Conservation (phyloP, 2,329 filamentous ascomycete species). For the Cytospora piceicola region DNA sequence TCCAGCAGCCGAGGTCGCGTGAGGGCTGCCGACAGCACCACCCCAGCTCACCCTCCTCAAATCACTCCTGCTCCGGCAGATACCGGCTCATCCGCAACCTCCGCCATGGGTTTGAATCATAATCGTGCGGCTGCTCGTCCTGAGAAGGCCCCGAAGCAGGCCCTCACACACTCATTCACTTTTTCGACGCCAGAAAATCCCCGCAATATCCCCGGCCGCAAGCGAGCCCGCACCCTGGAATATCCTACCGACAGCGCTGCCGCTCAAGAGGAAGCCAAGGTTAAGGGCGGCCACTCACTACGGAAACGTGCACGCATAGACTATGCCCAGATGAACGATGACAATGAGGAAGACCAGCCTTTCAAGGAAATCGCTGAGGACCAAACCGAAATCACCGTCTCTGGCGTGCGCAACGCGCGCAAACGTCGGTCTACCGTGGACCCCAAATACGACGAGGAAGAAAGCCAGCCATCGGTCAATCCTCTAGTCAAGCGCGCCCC, state of each 20-base stretch:
- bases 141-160: slow-evolving; percentile 39
- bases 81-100: slow-evolving; percentile 9
- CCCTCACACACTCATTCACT: slow-evolving; percentile 43
- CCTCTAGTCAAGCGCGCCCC: slow-evolving; percentile 8
- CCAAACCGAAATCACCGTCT: slow-evolving; percentile 21
- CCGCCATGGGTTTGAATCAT: slow-evolving; percentile 23
- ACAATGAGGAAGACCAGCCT: slow-evolving; percentile 38
- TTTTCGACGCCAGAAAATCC: slow-evolving; percentile 43
- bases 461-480: slow-evolving; percentile 1
- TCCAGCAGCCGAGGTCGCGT: slow-evolving; percentile 27
- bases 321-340: slow-evolving; percentile 60
- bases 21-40: slow-evolving; percentile 17
- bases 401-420: slow-evolving; percentile 23
- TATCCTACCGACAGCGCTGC: slow-evolving; percentile 39
- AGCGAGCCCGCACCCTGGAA: slow-evolving; percentile 50
- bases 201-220: slow-evolving; percentile 40
- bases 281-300: slow-evolving; percentile 62
- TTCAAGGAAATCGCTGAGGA: slow-evolving; percentile 29
- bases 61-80: slow-evolving; percentile 23
- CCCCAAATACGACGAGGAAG: slow-evolving; percentile 17
- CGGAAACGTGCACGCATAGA: slow-evolving; percentile 61
- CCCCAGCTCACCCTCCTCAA: slow-evolving; percentile 20
- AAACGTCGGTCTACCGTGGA: slow-evolving; percentile 21
- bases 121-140: slow-evolving; percentile 24
- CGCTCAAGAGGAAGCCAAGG: slow-evolving; percentile 52